Percentiles rank a stretch among this genome's conserved stretches.
phyloP scores from a whole-genome alignment of 2,329 filamentous ascomycete species.

The Fusarium sp. region DNA sequence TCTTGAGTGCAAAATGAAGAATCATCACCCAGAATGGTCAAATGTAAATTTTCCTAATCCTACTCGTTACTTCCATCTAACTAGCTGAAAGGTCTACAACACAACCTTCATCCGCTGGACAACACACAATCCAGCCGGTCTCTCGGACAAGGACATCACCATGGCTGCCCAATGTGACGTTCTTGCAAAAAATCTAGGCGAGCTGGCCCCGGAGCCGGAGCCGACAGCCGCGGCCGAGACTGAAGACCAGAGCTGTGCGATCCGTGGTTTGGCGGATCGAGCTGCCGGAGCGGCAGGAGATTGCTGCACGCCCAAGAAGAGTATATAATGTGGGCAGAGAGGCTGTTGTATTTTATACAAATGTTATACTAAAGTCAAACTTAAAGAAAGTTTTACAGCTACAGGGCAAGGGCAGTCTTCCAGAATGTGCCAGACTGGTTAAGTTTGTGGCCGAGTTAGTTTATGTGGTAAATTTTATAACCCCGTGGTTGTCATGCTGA shows the following conservation, averaged over 20 bases:
- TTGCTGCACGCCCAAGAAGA: conserved; percentile 67
- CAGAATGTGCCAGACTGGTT: background rate
- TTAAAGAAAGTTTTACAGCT: background rate
- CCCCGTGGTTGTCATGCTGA: background rate
- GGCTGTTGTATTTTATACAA: background rate
- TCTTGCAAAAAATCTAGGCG: conserved; percentile 69
- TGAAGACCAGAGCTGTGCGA: conserved; percentile 50
- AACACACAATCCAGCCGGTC: conserved; percentile 74
- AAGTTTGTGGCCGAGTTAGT: background rate
- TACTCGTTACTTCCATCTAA: conserved; percentile 12
- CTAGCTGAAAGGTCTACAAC: conserved; percentile 72
- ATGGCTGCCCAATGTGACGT: conserved; percentile 74
- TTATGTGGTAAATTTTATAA: too few relatives aligned
- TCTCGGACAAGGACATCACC: conserved; percentile 73
- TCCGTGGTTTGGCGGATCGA: conserved; percentile 62
- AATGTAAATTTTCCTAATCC: conserved; percentile 63
- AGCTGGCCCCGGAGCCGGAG: conserved; percentile 57
- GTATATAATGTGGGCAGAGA: conserved; percentile 37
- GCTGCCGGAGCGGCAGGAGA: conserved; percentile 63
- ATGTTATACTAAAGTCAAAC: background rate
- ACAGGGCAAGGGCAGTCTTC: background rate
- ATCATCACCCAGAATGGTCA: conserved; percentile 83
- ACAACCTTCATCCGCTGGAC: conserved; percentile 79
- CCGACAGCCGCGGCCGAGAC: conserved; percentile 38
- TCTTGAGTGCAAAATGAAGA: conserved; percentile 74